Conservation (phyloP, 305 asterid genomes). For the Ajuga reptans region DNA sequence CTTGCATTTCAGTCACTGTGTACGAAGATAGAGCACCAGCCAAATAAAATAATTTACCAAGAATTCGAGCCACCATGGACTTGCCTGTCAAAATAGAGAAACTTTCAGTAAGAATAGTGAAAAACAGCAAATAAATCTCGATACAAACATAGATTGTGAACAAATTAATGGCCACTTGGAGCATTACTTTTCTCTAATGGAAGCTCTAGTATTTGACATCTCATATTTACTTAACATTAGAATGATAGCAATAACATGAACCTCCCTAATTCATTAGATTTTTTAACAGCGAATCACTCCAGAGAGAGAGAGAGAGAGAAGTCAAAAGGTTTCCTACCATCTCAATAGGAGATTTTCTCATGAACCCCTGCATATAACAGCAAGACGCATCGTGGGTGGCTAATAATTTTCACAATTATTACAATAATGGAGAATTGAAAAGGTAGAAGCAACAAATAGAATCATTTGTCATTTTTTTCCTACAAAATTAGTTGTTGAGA, state of each 20-base stretch:
- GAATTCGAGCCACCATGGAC: constrained; percentile 44
- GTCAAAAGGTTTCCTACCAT: neutral
- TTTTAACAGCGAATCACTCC: neutral
- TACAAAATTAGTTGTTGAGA: neutral
- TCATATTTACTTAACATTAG: neutral
- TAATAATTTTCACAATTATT: neutral
- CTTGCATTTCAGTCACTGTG: constrained; percentile 41
- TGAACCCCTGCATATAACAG: neutral
- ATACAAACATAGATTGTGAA: neutral
- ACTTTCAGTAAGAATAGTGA: neutral
- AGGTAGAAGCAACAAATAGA: constrained; percentile 1
- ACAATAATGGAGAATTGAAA: neutral
- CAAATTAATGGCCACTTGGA: neutral
- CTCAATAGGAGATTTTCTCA: neutral
- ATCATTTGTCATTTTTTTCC: neutral
- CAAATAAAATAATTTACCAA: constrained; percentile 42
- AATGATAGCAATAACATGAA: neutral
- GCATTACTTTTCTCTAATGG: neutral
- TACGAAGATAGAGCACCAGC: constrained; percentile 40
- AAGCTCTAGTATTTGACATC: neutral
- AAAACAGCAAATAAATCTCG: neutral
- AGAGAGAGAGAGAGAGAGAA: neutral
- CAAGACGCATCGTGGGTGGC: neutral
- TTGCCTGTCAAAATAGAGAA: constrained; percentile 31
- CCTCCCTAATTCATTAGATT: neutral